Evolutionary conservation across 495 filamentous ascomycete genomes (phyloP).

Genomic region (Aspergillus homomorphus): DNA sequence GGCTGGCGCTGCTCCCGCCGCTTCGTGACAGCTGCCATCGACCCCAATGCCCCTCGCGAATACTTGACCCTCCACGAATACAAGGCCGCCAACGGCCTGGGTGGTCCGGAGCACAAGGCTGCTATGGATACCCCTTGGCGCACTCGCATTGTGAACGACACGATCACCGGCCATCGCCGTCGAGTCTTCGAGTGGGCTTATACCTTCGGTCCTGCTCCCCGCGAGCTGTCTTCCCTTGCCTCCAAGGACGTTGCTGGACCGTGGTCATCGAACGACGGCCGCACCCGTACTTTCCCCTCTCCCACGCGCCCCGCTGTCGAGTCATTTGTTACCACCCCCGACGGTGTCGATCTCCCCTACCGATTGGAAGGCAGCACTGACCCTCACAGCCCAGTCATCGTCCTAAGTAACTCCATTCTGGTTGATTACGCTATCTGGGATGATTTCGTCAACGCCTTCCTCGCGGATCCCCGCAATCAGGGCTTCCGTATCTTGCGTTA

Average conservation of each 20-base stretch:
- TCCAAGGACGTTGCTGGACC: slow-evolving; percentile 33
- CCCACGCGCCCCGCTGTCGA: slow-evolving; percentile 54
- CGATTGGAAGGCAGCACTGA: slow-evolving; percentile 69
- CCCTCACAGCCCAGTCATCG: slow-evolving; percentile 62
- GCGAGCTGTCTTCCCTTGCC: slow-evolving; percentile 55
- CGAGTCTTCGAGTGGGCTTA: slow-evolving; percentile 70
- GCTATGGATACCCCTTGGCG: slow-evolving; percentile 57
- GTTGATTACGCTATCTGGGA: slow-evolving; percentile 76
- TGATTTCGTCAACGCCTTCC: slow-evolving; percentile 57
- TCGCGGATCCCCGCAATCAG: slow-evolving; percentile 54
- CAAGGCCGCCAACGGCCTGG: slow-evolving; percentile 59
- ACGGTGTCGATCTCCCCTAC: slow-evolving; percentile 66
- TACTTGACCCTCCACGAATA: slow-evolving; percentile 71
- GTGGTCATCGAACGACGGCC: slow-evolving; percentile 53
- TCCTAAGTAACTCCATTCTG: slow-evolving; percentile 73
- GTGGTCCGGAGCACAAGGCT: slow-evolving; percentile 59
- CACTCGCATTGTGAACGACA: slow-evolving; percentile 51
- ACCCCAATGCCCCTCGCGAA: slow-evolving; percentile 48
- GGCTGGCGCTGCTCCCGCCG: slow-evolving; percentile 72
- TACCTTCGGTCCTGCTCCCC: slow-evolving; percentile 69
- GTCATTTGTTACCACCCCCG: slow-evolving; percentile 62
- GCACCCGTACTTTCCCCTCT: slow-evolving; percentile 50
- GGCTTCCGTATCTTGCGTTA: slow-evolving; percentile 71
- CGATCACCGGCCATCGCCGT: slow-evolving; percentile 52
- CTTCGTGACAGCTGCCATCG: slow-evolving; percentile 57